These are phyloP conservation scores for Fragosphaeria purpurea DNA, from an alignment of 2,329 filamentous ascomycete species.

Conservation along the genomic window DNA sequence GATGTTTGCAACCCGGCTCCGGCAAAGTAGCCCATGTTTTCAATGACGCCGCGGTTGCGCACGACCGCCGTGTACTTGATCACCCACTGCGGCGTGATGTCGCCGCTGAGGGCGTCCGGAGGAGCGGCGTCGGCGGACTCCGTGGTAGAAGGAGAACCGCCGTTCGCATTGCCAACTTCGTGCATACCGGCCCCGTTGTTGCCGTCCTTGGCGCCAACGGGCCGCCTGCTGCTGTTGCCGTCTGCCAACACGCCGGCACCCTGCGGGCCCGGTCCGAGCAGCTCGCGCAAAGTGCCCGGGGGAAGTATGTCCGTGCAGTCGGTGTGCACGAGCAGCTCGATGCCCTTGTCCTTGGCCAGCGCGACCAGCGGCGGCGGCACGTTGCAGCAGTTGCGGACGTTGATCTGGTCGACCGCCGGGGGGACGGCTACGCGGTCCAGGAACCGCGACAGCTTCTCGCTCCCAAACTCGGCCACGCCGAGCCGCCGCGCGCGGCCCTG, in stretches of 20 bases:
- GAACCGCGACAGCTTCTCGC: conserved; percentile 69
- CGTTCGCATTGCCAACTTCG: conserved; percentile 18
- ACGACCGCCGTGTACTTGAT: conserved; percentile 96
- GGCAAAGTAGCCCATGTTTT: conserved; percentile 97
- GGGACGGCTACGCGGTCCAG: conserved; percentile 59
- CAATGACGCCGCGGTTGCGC: conserved; percentile 85
- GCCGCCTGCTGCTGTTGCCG: neutral
- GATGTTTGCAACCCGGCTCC: conserved; percentile 54
- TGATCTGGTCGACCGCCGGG: conserved; percentile 90
- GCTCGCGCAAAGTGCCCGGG: conserved; percentile 69
- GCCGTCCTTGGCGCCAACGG: too few relatives aligned
- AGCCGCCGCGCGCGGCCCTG: conserved; percentile 64
- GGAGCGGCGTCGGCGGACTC: neutral
- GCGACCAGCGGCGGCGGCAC: conserved; percentile 79
- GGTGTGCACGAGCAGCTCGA: conserved; percentile 86
- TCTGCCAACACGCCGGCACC: conserved; percentile 66
- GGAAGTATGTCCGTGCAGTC: conserved; percentile 91
- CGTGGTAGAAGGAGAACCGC: conserved; percentile 18
- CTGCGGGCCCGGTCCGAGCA: conserved; percentile 61
- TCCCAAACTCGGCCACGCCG: conserved; percentile 86
- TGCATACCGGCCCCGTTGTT: too few relatives aligned
- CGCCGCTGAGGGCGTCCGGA: conserved; percentile 54
- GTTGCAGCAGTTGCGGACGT: conserved; percentile 89
- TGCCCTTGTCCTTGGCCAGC: conserved; percentile 71
- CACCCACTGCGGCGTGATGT: conserved; percentile 85